Percentiles rank a stretch among this genome's conserved stretches.
phyloP scores from a whole-genome alignment of 2,329 filamentous ascomycete genomes.

The Ceratocystis alfenasii region DNA sequence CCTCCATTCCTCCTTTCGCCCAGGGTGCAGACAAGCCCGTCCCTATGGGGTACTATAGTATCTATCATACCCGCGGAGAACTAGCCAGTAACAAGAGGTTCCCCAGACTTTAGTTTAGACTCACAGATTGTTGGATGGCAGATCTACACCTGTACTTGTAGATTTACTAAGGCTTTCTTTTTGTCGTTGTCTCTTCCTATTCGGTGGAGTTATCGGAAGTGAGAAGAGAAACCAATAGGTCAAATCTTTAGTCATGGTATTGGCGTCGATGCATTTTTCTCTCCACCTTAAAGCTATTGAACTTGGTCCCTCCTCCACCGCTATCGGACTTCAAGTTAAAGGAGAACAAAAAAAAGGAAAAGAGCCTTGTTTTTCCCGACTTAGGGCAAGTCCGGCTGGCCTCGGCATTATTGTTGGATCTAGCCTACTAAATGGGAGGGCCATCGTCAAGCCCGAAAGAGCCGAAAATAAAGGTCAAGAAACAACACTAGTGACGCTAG shows the following conservation, averaged over 20 bases:
- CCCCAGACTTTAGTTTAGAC: slow-evolving; percentile 1
- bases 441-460: not conserved
- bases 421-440: not conserved
- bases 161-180: no score
- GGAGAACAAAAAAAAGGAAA: no score
- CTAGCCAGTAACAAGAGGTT: not conserved
- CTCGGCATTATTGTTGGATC: not conserved
- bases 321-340: not conserved
- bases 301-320: not conserved
- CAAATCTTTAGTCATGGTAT: slow-evolving; percentile 4
- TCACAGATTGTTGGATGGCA: not conserved
- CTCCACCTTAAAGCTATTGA: slow-evolving; percentile 1
- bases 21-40: not conserved
- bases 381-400: not conserved
- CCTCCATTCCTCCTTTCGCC: not conserved
- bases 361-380: not conserved
- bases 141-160: not conserved
- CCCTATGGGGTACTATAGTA: not conserved
- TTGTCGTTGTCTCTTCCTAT: not conserved
- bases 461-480: not conserved
- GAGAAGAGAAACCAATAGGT: not conserved
- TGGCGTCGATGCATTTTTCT: not conserved
- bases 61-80: not conserved
- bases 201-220: not conserved
- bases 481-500: not conserved